A percentile compares a stretch with the other conserved stretches of the same genome.
phyloP scores from a whole-genome alignment of 768 basidiomycete species.

The Lyophyllum decastes region DNA sequence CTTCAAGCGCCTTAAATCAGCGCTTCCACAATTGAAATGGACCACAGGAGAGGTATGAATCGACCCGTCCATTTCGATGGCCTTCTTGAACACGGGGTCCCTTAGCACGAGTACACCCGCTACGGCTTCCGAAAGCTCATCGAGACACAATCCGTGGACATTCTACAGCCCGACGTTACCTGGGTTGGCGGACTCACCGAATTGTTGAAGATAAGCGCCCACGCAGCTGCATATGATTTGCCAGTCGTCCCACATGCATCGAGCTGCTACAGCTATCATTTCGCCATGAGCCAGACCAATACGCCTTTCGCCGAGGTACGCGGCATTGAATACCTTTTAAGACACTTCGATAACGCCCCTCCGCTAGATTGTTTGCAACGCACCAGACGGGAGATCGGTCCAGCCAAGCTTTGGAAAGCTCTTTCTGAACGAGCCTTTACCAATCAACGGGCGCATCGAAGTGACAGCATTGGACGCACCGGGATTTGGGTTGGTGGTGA shows the following conservation, averaged over 20 bases:
- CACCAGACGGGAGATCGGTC: constrained; percentile 10
- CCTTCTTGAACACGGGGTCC: background rate
- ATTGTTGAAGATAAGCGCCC: constrained; percentile 31
- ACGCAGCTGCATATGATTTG: constrained; percentile 46
- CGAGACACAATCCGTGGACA: constrained; percentile 28
- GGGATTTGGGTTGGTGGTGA: constrained; percentile 42
- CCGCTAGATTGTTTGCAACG: constrained; percentile 12
- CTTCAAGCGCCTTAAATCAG: constrained; percentile 27
- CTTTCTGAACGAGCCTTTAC: constrained; percentile 41
- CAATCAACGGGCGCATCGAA: constrained; percentile 35
- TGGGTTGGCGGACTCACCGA: constrained; percentile 33
- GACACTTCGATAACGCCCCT: background rate
- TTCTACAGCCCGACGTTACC: constrained; percentile 31
- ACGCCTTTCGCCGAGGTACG: constrained; percentile 12
- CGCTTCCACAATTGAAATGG: constrained; percentile 30
- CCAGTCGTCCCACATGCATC: constrained; percentile 49
- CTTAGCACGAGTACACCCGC: constrained; percentile 30
- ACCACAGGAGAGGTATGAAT: constrained; percentile 28
- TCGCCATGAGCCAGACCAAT: constrained; percentile 40
- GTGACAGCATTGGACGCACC: constrained; percentile 30
- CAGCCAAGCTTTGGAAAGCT: constrained; percentile 33
- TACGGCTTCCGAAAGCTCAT: constrained; percentile 34
- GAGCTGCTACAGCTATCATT: constrained; percentile 48
- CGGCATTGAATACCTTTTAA: background rate
- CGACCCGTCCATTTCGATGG: background rate